Evolutionary conservation across 2,329 filamentous ascomycete genomes (phyloP).

Genomic region (Phaeosphaeriaceae sp.): DNA sequence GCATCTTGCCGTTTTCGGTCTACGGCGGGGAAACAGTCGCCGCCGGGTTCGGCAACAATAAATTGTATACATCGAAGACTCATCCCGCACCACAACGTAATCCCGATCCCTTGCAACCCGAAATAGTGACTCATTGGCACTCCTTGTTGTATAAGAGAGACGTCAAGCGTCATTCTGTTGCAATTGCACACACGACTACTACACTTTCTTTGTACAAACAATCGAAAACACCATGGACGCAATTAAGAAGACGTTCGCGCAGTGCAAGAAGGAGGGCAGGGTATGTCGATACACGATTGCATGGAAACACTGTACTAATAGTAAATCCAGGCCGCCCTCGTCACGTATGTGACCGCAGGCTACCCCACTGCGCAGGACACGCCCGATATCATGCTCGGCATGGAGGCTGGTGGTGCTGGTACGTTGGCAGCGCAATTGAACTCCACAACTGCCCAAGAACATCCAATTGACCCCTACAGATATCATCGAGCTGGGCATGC

Average conservation of each 20-base stretch:
- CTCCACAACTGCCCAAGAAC: neutral
- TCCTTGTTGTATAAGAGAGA: slow-evolving; percentile 13
- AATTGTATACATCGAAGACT: slow-evolving; percentile 26
- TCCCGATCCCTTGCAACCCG: slow-evolving; percentile 11
- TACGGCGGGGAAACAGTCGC: slow-evolving; percentile 8
- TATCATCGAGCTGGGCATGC: slow-evolving; percentile 92
- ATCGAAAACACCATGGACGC: slow-evolving; percentile 49
- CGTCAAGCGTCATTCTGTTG: neutral
- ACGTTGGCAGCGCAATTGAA: slow-evolving; percentile 37
- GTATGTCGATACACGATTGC: slow-evolving; percentile 27
- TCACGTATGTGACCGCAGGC: slow-evolving; percentile 96
- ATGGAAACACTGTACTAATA: slow-evolving; percentile 13
- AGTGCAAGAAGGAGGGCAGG: slow-evolving; percentile 58
- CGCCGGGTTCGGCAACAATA: slow-evolving; percentile 29
- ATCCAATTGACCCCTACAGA: slow-evolving; percentile 61
- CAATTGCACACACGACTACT: neutral
- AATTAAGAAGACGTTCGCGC: slow-evolving; percentile 59
- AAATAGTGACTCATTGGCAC: slow-evolving; percentile 20
- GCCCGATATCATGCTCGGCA: slow-evolving; percentile 80
- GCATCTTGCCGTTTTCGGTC: slow-evolving; percentile 5
- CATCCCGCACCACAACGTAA: slow-evolving; percentile 14
- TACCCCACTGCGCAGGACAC: slow-evolving; percentile 85
- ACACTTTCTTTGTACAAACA: slow-evolving; percentile 2
- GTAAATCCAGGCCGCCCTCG: slow-evolving; percentile 73
- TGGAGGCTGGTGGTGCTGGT: slow-evolving; percentile 94